Base-by-base conservation (phyloP, 2,329 filamentous ascomycete species). In the Fusarium tuaranense region DNA sequence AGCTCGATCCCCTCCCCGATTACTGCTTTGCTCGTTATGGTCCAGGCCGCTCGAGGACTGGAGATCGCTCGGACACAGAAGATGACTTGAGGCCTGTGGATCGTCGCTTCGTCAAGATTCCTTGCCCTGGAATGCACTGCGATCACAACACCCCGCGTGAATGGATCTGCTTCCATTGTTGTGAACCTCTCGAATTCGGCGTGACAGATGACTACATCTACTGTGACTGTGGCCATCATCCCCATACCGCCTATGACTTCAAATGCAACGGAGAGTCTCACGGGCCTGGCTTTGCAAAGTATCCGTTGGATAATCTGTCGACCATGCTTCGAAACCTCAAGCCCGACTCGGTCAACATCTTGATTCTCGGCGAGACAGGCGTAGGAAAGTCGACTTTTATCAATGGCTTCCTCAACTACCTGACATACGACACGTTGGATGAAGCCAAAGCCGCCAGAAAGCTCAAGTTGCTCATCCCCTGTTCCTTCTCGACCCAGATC, bases 341-440 rank as follows among this genome's bases (percentile, higher is more conserved):
- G 6, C 3, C 36, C 2, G 22, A 59, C 34, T 27, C 22, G 1
- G 2, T 59, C 36, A 59, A 59, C 36, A 59, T 41, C 22, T 30
- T 88, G 27, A 82, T 88, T 6, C 78, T 88, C 0, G 86, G 86
- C 0, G 85, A 87, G 71, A 86, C 86, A 0, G 86, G 86, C 0
- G 86, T 87, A 0, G 86, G 86, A 0, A 88, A 88, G 63, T 86
- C 84, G 1, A 87, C 86, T 0, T 88, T 83, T 48, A 87, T 88
- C 76, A 88, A 87, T 57, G 82, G 85, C 0, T 86, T 87, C 38
- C 73, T 84, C 71, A 88, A 88, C 69, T 87, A 87, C 65, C 67
- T 87, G 5, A 77, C 73, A 0, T 84, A 80, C 59, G 74, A 80
- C 0, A 80, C 80, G 0, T 77, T 87, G 0, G 81, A 85, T 5